Base-by-base conservation (phyloP, 2,329 filamentous ascomycete genomes). In the Zymoseptoria tritici region DNA sequence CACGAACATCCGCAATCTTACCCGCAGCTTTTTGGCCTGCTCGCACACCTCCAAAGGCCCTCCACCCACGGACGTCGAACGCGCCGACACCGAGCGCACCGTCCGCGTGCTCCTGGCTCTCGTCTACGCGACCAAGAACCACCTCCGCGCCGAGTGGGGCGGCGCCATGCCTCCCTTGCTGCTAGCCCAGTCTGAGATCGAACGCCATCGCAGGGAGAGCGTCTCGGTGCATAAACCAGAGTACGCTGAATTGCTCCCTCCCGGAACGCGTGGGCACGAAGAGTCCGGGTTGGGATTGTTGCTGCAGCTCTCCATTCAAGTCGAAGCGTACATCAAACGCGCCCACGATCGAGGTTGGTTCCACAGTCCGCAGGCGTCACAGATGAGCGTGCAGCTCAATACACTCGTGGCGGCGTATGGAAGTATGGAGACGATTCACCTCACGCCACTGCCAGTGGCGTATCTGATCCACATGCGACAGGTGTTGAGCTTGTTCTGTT, bases 391-490 rank as follows among this genome's bases (percentile, higher is more conserved):
- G 1, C 81, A 86, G 64, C 68, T 87, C 22, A 85, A 85, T 67
- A 71, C 72, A 0, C 71, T 87, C 19, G 78, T 81, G 16, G 79
- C 83, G 61, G 82, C 83, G 0, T 86, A 85, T 69, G 83, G 83
- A 2, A 78, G 73, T 57, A 85, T 87, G 83, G 85, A 87, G 72
- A 86, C 84, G 0, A 87, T 87, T 50, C 79, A 83, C 60, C 72
- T 83, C n/a, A 86, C 85, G 0, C 83, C 84, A 0, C 80, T 87
- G 20, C 85, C 85, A 1, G 80, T 87, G 7, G 85, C 85, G 4
- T 84, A 86, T 68, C 67, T 87, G 67, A 87, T 87, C 61, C 85
- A 87, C 64, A 82, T 83, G 66, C 82, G 82, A 62, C 85, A 87
- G 72, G 84, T 86, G 0, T 77, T 87, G 0, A 83, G 82, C 0